Evolutionary conservation across 192 early-diverging fungal species (phyloP), one percentile per base, ranked within the genome.

Genomic region (Diversispora epigaea): DNA sequence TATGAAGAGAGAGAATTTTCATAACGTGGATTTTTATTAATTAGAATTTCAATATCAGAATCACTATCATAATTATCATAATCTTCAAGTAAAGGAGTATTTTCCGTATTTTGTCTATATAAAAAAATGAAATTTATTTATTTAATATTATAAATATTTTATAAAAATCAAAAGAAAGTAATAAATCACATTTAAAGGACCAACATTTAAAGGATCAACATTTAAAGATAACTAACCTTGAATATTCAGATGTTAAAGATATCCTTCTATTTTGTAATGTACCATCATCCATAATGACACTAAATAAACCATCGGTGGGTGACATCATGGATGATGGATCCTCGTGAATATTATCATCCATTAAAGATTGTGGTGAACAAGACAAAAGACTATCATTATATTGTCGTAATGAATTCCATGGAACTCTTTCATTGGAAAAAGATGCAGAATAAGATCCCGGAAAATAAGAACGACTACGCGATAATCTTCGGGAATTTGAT

Each of bases 281-380:
- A 41, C 68, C 68, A 71, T 71, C 68, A 71, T 71, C 68, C 68
- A 71, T 71, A 40, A 71, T 45, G 32, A 71, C 68, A 44, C 68
- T 56, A 41, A 25, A 71, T 10, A 71, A 15, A 55, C 68, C 56
- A 41, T 10, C 39, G 1, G 15, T 52, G 44, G 19, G 45, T 12
- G 39, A 15, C 19, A 55, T n/a, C 4, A 52, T 52, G 6, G 12
- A 10, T 40, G 3, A n/a, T 21, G 25, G 44, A 71, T n/a, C n/a
- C 5, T 19, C 39, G 4, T 55, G 22, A 19, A 41, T 25, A 3
- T 3, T n/a, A 40, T 50, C 12, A 9, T 22, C 39, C 14, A 25
- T 40, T 7, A 56, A n/a, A 71, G 40, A 12, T 32, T 52, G 40
- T 15, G 70, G 47, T 10, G 52, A n/a, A 12, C 9, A 52, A 11